Conservation (phyloP, 345 rosid genomes). For the Lumnitzera racemosa region DNA sequence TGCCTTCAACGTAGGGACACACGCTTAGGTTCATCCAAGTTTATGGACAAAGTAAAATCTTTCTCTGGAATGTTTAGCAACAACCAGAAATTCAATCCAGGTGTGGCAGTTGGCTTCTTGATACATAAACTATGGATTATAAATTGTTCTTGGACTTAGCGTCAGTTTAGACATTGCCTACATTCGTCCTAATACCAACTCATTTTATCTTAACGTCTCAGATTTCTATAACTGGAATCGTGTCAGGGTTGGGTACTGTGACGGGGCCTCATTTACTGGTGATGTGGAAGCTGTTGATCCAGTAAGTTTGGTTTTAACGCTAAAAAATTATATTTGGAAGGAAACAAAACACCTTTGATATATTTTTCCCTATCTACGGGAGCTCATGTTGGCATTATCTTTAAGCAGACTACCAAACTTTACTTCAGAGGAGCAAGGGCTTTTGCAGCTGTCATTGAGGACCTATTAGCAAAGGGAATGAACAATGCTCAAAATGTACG, state of each 20-base stretch:
- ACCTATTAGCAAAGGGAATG: conserved; percentile 80
- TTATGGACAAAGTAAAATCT: conserved; percentile 49
- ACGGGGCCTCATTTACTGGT: conserved; percentile 90
- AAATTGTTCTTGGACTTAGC: not conserved
- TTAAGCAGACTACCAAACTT: conserved; percentile 76
- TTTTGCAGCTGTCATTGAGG: conserved; percentile 73
- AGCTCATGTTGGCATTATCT: conserved; percentile 12
- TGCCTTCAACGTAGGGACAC: conserved; percentile 61
- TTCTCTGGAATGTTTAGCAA: conserved; percentile 85
- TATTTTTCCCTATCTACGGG: not conserved
- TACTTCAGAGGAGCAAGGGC: conserved; percentile 94
- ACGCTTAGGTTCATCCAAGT: conserved; percentile 71
- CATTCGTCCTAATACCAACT: not conserved
- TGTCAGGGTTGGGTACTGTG: conserved; percentile 86
- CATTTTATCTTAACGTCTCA: conserved; percentile 10
- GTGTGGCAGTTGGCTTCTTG: conserved; percentile 19
- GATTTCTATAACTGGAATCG: conserved; percentile 89
- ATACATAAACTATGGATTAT: not conserved
- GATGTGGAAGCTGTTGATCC: conserved; percentile 66
- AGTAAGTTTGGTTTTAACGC: conserved; percentile 28
- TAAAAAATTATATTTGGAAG: not conserved
- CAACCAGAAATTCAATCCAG: conserved; percentile 57
- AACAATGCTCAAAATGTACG: conserved; percentile 67
- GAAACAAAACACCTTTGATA: not conserved
- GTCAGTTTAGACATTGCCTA: not conserved